Percentiles rank a stretch among this genome's conserved stretches.
Evolutionary conservation across 257 asterid species (phyloP).

Genomic region (Ehretia macrophylla): DNA sequence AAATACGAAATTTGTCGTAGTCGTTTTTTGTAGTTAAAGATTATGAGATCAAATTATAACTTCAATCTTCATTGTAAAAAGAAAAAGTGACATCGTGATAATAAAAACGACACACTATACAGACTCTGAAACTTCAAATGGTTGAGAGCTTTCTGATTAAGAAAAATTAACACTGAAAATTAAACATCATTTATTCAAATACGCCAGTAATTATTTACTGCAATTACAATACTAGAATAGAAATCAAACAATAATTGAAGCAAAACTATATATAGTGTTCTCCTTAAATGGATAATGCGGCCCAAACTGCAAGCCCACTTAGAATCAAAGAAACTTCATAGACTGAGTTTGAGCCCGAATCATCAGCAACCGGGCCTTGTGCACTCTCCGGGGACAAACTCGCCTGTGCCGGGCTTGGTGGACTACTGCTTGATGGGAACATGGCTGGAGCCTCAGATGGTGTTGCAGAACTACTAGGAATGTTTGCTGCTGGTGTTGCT

Average conservation of each 20-base stretch:
- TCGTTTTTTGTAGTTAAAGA: too few species aligned
- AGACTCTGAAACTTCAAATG: too few species aligned
- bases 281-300: conserved; percentile 30
- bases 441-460: conserved; percentile 37
- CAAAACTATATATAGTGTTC: neutral
- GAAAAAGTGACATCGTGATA: too few species aligned
- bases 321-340: conserved; percentile 26
- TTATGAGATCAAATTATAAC: too few species aligned
- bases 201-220: neutral
- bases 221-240: neutral
- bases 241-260: neutral
- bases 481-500: conserved; percentile 32
- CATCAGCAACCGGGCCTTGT: conserved; percentile 48
- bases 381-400: conserved; percentile 50
- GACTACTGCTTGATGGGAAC: conserved; percentile 40
- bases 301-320: conserved; percentile 42
- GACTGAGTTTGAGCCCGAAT: conserved; percentile 28
- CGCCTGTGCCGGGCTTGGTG: conserved; percentile 30
- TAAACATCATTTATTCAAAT: too few species aligned
- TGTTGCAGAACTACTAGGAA: conserved; percentile 47
- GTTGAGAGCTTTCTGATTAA: too few species aligned
- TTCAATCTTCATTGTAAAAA: too few species aligned
- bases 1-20: too few species aligned
- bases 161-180: too few species aligned
- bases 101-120: too few species aligned